A percentile compares a stretch with the other conserved stretches of the same genome.
Conservation (phyloP, 1,284 basidiomycete genomes). For the Phylloboletellus chloephorus region DNA sequence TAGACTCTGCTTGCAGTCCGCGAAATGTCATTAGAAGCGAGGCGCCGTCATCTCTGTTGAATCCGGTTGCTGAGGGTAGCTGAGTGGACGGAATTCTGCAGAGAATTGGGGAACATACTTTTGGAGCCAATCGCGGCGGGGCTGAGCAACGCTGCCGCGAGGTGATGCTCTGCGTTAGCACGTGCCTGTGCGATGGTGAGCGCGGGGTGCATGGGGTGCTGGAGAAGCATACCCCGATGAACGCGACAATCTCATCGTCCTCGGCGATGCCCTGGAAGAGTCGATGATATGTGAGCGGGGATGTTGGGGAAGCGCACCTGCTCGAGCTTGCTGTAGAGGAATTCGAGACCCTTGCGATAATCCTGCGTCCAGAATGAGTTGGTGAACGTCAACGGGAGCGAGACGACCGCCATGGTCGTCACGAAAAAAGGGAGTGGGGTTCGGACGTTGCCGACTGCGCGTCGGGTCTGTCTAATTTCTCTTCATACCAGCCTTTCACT, state of each 20-base stretch:
- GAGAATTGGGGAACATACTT: constrained; percentile 37
- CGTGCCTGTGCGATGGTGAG: constrained; percentile 46
- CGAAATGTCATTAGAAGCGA: constrained; percentile 72
- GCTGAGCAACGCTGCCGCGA: constrained; percentile 54
- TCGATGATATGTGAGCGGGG: constrained; percentile 22
- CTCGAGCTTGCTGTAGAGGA: constrained; percentile 72
- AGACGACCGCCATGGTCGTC: constrained; percentile 73
- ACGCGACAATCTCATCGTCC: constrained; percentile 75
- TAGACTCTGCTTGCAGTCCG: constrained; percentile 69
- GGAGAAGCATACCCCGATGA: constrained; percentile 63
- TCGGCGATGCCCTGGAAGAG: constrained; percentile 60
- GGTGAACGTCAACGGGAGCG: constrained; percentile 77
- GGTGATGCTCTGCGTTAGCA: constrained; percentile 55
- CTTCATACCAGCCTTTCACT: background rate
- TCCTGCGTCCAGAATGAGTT: constrained; percentile 94
- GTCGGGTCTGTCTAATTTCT: constrained; percentile 3
- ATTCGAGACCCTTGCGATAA: constrained; percentile 76
- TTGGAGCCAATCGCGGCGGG: constrained; percentile 45
- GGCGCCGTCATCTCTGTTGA: constrained; percentile 71
- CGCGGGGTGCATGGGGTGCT: constrained; percentile 2
- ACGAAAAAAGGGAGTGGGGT: too few species aligned
- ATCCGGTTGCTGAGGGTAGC: constrained; percentile 49
- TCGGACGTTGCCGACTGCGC: constrained; percentile 23
- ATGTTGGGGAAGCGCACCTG: constrained; percentile 46
- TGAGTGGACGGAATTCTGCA: constrained; percentile 2